phyloP scores from a whole-genome alignment of 495 filamentous ascomycete species.

The Pseudoneurospora amorphoporcata region DNA sequence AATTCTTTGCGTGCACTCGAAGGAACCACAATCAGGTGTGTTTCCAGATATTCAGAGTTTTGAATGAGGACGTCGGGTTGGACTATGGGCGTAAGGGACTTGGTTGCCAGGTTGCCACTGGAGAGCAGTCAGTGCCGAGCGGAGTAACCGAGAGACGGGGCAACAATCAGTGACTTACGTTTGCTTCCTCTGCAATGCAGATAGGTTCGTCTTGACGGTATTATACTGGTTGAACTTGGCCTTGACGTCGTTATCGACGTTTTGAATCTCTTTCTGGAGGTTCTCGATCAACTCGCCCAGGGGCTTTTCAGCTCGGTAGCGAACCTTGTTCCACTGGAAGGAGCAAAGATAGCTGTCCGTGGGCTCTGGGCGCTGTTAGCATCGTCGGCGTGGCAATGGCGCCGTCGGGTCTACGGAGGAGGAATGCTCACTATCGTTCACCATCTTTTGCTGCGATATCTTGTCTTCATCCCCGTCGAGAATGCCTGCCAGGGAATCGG shows the following conservation, averaged over 20 bases:
- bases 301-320: conserved; percentile 86
- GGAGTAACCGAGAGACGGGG: not conserved
- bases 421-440: conserved; percentile 75
- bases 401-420: not conserved
- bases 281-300: conserved; percentile 75
- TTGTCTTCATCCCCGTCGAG: conserved; percentile 76
- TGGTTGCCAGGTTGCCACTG: conserved; percentile 89
- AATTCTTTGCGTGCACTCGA: conserved; percentile 72
- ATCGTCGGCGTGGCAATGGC: not conserved
- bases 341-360: conserved; percentile 83
- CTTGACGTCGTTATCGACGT: conserved; percentile 91
- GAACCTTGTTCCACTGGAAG: conserved; percentile 93
- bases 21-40: conserved; percentile 84
- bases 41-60: conserved; percentile 93
- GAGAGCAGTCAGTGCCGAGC: conserved; percentile 8
- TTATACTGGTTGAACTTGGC: conserved; percentile 90
- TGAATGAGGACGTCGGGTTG: conserved; percentile 67
- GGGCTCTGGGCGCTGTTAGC: conserved; percentile 49
- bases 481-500: conserved; percentile 70
- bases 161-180: conserved; percentile 42
- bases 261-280: conserved; percentile 77
- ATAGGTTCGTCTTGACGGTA: conserved; percentile 69
- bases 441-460: conserved; percentile 76
- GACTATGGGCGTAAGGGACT: conserved; percentile 81
- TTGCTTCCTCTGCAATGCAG: conserved; percentile 72